Evolutionary conservation across 768 basidiomycete genomes (phyloP), one percentile per base, ranked within the genome.

Genomic region (Peribolospora kevripleyi): DNA sequence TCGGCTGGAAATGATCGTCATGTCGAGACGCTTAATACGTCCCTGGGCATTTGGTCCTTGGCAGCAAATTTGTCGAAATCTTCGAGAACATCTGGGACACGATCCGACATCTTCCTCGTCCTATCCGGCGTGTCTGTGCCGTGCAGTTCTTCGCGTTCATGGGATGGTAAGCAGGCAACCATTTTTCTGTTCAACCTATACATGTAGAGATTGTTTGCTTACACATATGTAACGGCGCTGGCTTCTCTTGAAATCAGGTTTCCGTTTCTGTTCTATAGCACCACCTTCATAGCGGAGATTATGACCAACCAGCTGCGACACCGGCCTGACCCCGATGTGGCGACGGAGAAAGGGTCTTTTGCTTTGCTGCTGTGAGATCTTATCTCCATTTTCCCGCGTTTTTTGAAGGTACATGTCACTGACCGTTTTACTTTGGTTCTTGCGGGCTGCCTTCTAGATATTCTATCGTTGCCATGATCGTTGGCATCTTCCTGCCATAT

Each of bases 401-500:
- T 46, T 46, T 46, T 58, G 55, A 55, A 5, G 60, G 62, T 0
- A 62, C 61, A 57, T 46, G 56, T 64, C 52, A 55, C 59, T 51
- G 59, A 60, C 13, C 42, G 48, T 2, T 53, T 56, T 11, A 53
- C 52, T 52, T 13, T 55, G 41, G 50, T 56, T 6, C 41, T 59
- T 7, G 50, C 59, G 1, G 3, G 13, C 7, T 11, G 13, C 5
- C 1, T 48, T 1, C 52, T 37, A 52, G 6, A 59, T 80, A 80
- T 41, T 72, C 90, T 0, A 36, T 86, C 6, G 68, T 90, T 3
- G 73, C 80, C 1, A 74, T 97, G 13, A 59, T 70, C 11, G 70
- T 76, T 36, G 86, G 82, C 59, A 62, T 90, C 48, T 60, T 80
- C 25, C 68, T 86, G 11, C 90, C 90, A 0, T 71, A 25, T 25